Base-by-base conservation (phyloP, 2,329 filamentous ascomycete genomes). In the Ophiostoma quercus region DNA sequence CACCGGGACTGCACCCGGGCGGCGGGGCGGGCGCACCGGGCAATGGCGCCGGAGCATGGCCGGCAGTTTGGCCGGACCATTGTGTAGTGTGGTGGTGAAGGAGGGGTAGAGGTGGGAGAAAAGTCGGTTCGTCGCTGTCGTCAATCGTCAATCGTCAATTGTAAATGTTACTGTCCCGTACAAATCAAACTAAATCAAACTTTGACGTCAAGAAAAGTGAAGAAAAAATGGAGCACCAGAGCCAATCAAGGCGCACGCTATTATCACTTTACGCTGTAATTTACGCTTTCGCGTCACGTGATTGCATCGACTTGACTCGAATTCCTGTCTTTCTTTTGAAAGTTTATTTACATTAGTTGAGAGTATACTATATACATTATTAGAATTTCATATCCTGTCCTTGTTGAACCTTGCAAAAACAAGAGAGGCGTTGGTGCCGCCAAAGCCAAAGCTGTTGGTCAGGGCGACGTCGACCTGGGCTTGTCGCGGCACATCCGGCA, bases 381-480 rank as follows among this genome's bases (percentile, higher is more conserved):
- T 9, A 9, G 2, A 6, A 29, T 7, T 34, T 63, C 16, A 29
- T 29, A 66, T 66, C 41, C 25, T 29, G 65, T n/a, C 51, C 39
- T 47, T 41, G 60, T 69, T 9, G n/a, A 75, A 71, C 73, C 81
- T 84, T 8, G 84, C 84, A 75, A 98, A 94, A 68, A 93, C 93
- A 51, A 99, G 81, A 69, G 88, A 93, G 60, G 94, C 94, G 80
- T 99, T 99, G 1, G 94, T 98, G 19, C 95, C 95, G 12, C 95
- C 95, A 81, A 99, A 99, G 0, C 95, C 95, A 80, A 99, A 99
- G 77, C 94, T 98, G 76, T 99, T 99, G 3, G 92, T 95, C 71
- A 99, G 75, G 5, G 91, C 92, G 29, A 94, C 89, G 70, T 87
- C 81, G 12, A 98, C 87, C 2, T 83, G 77, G 73, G 87, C 88